These are phyloP conservation scores for Mucor sp. DNA, from an alignment of 371 early-diverging fungal genomes.

Conservation along the genomic window DNA sequence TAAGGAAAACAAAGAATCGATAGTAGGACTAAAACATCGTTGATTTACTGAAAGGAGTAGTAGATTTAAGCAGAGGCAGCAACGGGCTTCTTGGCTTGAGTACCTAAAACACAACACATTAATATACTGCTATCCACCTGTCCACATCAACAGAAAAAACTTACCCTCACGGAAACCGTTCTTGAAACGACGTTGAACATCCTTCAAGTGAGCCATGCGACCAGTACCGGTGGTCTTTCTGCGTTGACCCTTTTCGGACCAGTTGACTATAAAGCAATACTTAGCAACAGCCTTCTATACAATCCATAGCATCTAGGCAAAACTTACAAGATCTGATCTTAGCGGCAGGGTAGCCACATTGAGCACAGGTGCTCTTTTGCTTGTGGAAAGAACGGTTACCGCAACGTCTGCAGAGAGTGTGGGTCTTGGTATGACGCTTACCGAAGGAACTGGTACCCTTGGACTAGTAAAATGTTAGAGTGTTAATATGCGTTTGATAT, in stretches of 20 bases:
- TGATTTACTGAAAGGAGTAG: background rate
- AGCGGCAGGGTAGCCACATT: conserved; percentile 98
- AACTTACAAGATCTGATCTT: conserved; percentile 92
- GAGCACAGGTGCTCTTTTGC: conserved; percentile 99
- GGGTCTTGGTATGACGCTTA: conserved; percentile 92
- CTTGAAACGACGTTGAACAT: conserved; percentile 88
- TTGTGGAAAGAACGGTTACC: conserved; percentile 98
- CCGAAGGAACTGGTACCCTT: conserved; percentile 29
- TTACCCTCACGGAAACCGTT: conserved; percentile 93
- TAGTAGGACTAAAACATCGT: too few species aligned
- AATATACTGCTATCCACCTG: background rate
- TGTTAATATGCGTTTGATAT: background rate
- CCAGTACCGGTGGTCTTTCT: conserved; percentile 99
- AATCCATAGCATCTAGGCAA: too few species aligned
- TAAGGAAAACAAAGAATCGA: too few species aligned
- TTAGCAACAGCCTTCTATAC: background rate
- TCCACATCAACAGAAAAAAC: background rate
- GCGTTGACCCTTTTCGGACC: conserved; percentile 92
- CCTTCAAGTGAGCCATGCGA: conserved; percentile 95
- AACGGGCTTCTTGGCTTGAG: conserved; percentile 60
- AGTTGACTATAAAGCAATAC: conserved; percentile 4
- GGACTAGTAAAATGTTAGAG: conserved; percentile 3
- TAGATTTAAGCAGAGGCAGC: conserved; percentile 30
- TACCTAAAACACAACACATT: conserved; percentile 17
- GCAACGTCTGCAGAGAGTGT: conserved; percentile 98